A percentile compares a stretch with the other conserved stretches of the same genome.
phyloP scores from a whole-genome alignment of 495 filamentous ascomycete species.

The Penicillium tannophilum region DNA sequence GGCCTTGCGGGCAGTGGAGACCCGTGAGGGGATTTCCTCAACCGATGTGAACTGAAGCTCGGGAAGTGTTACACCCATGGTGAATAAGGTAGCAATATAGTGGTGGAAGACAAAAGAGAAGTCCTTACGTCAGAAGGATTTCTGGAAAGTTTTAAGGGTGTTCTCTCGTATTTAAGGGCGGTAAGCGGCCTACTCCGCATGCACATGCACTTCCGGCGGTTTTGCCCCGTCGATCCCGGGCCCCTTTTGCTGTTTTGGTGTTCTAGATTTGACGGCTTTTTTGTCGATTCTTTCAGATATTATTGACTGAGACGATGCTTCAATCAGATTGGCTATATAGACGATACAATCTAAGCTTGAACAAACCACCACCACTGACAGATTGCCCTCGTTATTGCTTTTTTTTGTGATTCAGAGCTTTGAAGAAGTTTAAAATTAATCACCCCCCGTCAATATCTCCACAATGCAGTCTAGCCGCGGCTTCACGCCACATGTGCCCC shows the following conservation, averaged over 20 bases:
- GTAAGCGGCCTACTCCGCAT: conserved; percentile 21
- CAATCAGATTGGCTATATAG: no score
- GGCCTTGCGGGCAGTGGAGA: conserved; percentile 57
- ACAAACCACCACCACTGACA: background rate
- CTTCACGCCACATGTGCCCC: conserved; percentile 19
- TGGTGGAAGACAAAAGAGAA: background rate
- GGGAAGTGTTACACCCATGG: conserved; percentile 43
- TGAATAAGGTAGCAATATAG: conserved; percentile 3
- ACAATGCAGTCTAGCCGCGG: conserved; percentile 14
- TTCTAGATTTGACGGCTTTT: background rate
- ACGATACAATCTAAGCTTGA: background rate
- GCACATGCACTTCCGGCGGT: conserved; percentile 27
- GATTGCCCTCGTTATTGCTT: no score
- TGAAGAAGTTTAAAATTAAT: background rate
- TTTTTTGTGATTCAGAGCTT: no score
- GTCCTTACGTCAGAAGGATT: background rate
- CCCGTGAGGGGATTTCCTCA: conserved; percentile 63
- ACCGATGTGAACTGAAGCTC: conserved; percentile 66
- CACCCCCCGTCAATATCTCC: background rate
- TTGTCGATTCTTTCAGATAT: background rate
- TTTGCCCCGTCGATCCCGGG: conserved; percentile 18
- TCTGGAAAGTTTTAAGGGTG: background rate
- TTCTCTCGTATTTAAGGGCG: conserved; percentile 7
- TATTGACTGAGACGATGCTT: background rate
- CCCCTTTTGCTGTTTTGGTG: conserved; percentile 3